A percentile compares a stretch with the other conserved stretches of the same genome.
These are phyloP conservation scores for Teunomyces lycoperdinae DNA, from an alignment of 805 yeast species.

Conservation along the genomic window DNA sequence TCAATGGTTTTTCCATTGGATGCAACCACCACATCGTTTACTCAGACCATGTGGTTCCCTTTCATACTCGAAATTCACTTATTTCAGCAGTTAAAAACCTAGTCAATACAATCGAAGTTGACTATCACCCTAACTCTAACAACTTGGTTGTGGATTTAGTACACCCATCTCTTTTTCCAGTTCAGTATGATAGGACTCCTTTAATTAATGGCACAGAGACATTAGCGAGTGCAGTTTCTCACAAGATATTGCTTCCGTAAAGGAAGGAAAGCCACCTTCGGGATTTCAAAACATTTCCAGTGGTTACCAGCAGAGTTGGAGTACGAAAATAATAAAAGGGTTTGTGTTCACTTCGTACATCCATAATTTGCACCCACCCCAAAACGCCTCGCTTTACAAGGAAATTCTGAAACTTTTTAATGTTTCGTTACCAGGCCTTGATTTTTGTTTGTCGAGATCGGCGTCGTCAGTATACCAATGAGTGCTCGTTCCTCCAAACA, in stretches of 20 bases:
- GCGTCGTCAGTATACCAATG: conserved; percentile 16
- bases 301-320: conserved; percentile 13
- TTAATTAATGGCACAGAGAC: neutral
- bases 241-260: conserved; percentile 1
- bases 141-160: neutral
- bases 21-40: no score
- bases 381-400: conserved; percentile 22
- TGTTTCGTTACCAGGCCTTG: conserved; percentile 28
- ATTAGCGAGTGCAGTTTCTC: neutral
- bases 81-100: no score
- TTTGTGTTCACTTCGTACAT: conserved; percentile 33
- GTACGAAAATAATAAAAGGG: neutral
- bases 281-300: conserved; percentile 9
- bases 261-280: conserved; percentile 3
- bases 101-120: neutral
- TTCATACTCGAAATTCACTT: no score
- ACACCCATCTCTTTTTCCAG: neutral
- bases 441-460: conserved; percentile 21
- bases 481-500: conserved; percentile 12
- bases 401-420: conserved; percentile 30
- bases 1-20: no score
- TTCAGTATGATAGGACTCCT: neutral
- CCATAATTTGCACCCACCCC: conserved; percentile 38
- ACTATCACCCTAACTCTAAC: neutral
- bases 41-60: no score